A percentile compares a stretch with the other conserved stretches of the same genome.
Conservation (phyloP, 306 rosid genomes). For the Glycine latifolia region DNA sequence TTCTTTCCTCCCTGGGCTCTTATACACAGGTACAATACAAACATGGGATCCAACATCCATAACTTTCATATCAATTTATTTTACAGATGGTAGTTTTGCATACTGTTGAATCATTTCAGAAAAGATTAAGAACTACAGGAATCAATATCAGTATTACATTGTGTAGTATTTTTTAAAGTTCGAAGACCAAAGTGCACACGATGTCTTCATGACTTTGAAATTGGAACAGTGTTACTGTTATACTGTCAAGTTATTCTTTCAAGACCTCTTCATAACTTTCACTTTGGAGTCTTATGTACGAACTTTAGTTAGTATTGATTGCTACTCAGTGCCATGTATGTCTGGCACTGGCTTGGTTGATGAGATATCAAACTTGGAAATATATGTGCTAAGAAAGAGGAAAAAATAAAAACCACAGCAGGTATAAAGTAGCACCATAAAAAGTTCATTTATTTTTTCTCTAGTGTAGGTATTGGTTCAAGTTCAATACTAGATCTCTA, state of each 20-base stretch:
- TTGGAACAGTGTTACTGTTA: neutral
- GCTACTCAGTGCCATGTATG: neutral
- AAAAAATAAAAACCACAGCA: conserved; percentile 7
- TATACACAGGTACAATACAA: conserved; percentile 13
- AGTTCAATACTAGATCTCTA: conserved; percentile 2
- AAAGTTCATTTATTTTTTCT: neutral
- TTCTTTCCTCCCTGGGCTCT: conserved; percentile 2
- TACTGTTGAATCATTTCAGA: neutral
- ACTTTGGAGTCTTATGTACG: neutral
- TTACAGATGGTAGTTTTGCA: neutral
- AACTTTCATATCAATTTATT: conserved; percentile 7
- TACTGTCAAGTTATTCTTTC: conserved; percentile 17
- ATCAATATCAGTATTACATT: neutral
- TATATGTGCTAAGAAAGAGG: neutral
- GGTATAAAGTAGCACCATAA: neutral
- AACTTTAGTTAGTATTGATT: neutral
- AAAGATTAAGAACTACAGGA: conserved; percentile 23
- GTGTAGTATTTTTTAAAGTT: neutral
- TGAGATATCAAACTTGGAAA: neutral
- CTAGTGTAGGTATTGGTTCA: neutral
- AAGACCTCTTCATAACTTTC: conserved; percentile 5
- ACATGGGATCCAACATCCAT: conserved; percentile 5
- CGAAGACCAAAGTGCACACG: neutral
- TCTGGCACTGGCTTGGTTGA: conserved; percentile 11
- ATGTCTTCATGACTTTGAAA: neutral